Conservation (phyloP, 768 basidiomycete genomes). For the Tricholoma sp. region DNA sequence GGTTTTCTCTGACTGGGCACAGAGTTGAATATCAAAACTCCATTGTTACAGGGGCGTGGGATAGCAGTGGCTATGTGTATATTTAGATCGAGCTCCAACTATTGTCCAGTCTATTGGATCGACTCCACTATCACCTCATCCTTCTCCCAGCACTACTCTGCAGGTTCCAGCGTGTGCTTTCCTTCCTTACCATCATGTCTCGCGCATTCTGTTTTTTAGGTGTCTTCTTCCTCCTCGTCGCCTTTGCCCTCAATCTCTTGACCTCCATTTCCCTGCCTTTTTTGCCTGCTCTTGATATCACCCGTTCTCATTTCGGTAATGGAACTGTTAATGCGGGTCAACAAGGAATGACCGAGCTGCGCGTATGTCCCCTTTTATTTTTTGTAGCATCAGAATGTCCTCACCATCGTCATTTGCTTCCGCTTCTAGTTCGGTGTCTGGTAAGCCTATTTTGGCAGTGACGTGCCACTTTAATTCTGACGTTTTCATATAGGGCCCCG, state of each 20-base stretch:
- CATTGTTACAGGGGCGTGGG: conserved; percentile 6
- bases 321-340: conserved; percentile 19
- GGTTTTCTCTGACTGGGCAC: no score
- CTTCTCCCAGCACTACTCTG: not conserved
- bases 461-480: not conserved
- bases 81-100: not conserved
- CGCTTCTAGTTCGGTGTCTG: conserved; percentile 62
- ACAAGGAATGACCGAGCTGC: conserved; percentile 37
- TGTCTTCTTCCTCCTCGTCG: conserved; percentile 45
- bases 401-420: conserved; percentile 3
- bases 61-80: not conserved
- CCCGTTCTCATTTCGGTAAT: conserved; percentile 46
- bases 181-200: conserved; percentile 10
- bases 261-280: conserved; percentile 69
- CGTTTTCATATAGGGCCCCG: conserved; percentile 42
- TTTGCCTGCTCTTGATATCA: conserved; percentile 62
- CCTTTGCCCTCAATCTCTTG: conserved; percentile 63
- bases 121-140: not conserved
- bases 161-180: conserved; percentile 1
- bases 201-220: conserved; percentile 53
- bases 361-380: conserved; percentile 38
- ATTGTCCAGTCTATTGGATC: not conserved
- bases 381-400: not conserved
- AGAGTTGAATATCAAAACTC: not conserved
- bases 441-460: conserved; percentile 28